Base-by-base conservation (phyloP, 257 asterid genomes). In the Cynanchum wilfordii region DNA sequence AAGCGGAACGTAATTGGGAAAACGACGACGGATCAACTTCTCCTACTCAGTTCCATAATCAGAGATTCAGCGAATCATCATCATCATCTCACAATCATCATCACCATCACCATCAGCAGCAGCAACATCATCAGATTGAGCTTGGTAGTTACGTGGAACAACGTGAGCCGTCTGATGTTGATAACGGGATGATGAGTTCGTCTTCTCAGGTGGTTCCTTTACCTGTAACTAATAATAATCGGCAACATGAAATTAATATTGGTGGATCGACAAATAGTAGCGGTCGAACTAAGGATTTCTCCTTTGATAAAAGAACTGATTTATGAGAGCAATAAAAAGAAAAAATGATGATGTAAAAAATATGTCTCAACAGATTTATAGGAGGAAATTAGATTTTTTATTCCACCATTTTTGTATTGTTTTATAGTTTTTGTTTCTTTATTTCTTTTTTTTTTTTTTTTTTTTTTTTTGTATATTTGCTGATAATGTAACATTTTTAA, bases 1-100 rank as follows among this genome's bases (percentile, higher is more conserved):
- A 78, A 30, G 9, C 17, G 5, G 86, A 87, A 44, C 79, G 42
- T n/a, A n/a, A n/a, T 10, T 87, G 87, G 91, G 94, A 88, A 2
- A 72, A 50, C 1, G 88, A 83, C 29, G 82, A 83, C 29, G 82
- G 73, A 7, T 75, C 90, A 5, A 82, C 86, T 3, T 84, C 96
- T 3, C 87, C 90, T 33, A 22, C 78, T 5, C 80, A 60, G 7
- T 66, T 80, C 78, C 78, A 83, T 7, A 8, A 42, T 42, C 84
- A 50, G 10, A 80, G 64, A 13, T 70, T 30, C 7, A 81, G 76
- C 10, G 74, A 75, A 1, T 78, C 82, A 1, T 73, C 81, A 2
- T 73, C 81, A 7, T 42, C 86, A 2, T 84, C 96, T 3, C 87
- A 89, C 29, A 22, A 76, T 5, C 80, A 60, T 9, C 63, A 78